Base-by-base conservation (phyloP, 2,329 filamentous ascomycete genomes). In the Aureobasidium pullulans region DNA sequence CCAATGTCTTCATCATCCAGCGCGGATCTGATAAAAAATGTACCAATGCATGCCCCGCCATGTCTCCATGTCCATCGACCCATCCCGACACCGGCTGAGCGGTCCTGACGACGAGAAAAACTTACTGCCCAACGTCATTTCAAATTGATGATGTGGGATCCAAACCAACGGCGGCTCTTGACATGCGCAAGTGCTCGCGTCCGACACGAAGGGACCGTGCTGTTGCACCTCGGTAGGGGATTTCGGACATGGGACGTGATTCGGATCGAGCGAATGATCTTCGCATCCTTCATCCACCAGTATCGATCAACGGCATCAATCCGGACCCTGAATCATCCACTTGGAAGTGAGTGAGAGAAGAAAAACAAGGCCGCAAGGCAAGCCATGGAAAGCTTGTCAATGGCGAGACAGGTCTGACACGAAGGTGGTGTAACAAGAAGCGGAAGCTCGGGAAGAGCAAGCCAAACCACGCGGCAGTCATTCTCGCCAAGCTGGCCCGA, bases 11-110 rank as follows among this genome's bases (percentile, higher is more conserved):
- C 39, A 52, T 43, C 57, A 32, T 16, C 31, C 29, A 44, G 28
- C 29, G 39, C 47, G 57, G 57, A 59, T 59, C 57, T 50, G 57
- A 59, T 59, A 59, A 59, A 49, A 44, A 42, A 43, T 53, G 57
- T 59, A 53, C 47, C 57, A 46, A 59, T 59, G 47, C 39, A 59
- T 53, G 39, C 28, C 37, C 44, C 39, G 56, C 56, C 56, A 32
- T 58, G 46, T 19, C 15, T 37, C n/a, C 19, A 42, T 23, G 23
- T 16, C 57, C 37, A 46, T 39, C 28, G 6, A 32, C 28, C 11
- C 57, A 32, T 8, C 32, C 57, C 57, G 57, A 59, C 57, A 53
- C 39, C 57, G 47, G 57, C 37, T 44, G 31, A 10, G 29, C 11
- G 39, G 19, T 31, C 31, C 29, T 46, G 52, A 11, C 40, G 13